phyloP scores from a whole-genome alignment of 2,329 filamentous ascomycete genomes.

The Fusarium odoratissimum region DNA sequence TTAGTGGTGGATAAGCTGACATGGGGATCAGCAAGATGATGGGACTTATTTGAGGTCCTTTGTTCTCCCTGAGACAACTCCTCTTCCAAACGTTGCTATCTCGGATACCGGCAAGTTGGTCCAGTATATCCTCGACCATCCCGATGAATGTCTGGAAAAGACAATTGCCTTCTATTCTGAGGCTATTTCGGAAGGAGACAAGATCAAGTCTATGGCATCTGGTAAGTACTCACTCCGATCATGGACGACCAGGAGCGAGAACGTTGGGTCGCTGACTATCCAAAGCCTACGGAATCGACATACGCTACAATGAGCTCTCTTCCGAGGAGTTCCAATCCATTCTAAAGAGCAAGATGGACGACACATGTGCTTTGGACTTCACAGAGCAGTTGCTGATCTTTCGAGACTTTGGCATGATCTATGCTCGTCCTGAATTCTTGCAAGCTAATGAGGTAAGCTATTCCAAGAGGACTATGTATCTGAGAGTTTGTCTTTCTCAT shows the following conservation, averaged over 20 bases:
- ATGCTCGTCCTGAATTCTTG: neutral
- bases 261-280: accelerated
- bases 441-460: neutral
- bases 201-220: neutral
- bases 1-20: accelerated
- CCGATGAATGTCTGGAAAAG: neutral
- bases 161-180: constrained; percentile 1
- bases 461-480: accelerated
- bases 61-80: neutral
- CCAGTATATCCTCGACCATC: neutral
- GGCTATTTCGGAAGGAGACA: neutral
- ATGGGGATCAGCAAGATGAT: neutral
- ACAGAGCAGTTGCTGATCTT: constrained; percentile 6
- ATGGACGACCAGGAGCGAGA: accelerated
- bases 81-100: neutral
- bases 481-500: accelerated
- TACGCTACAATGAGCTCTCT: neutral
- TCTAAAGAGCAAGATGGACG: neutral
- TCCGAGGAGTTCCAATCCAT: neutral
- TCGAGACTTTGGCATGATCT: constrained; percentile 1
- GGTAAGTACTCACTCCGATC: neutral
- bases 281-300: neutral
- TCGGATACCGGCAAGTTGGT: constrained; percentile 1
- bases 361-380: neutral
- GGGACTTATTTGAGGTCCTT: constrained; percentile 8